Evolutionary conservation across 2,329 filamentous ascomycete genomes (phyloP), one percentile per base, ranked within the genome.

Genomic region (Coniosporium uncinatum): DNA sequence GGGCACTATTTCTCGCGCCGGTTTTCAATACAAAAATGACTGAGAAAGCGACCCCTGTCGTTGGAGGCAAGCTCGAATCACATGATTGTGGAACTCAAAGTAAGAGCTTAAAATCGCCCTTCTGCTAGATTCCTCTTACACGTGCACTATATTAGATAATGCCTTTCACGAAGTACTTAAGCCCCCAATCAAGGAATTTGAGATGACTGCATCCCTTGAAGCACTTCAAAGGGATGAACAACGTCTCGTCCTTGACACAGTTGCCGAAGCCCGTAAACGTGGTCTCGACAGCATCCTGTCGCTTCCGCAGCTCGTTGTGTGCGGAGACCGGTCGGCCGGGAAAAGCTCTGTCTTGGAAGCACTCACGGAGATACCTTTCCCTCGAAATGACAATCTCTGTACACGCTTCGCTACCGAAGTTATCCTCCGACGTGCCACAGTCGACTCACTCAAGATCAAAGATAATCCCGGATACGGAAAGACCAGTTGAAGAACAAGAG

Each of bases 371-470:
- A 41, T 49, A 14, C 46, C 46, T 16, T 50, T 50, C 22, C 47
- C 47, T 14, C 27, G 41, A 16, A 44, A 44, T n/a, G 41, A 42
- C 4, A 45, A 45, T 17, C 29, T 45, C 14, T 50, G 47, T 36
- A 50, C 47, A 4, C 43, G 47, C 3, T 50, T 50, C 36, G 47
- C 47, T 8, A 50, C 47, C 14, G 44, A 49, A 27, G 46, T 49
- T 33, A 46, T 43, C 17, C 22, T 49, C 14, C 38, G 46, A 2
- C 66, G 67, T 3, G 59, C 58, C 8, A 17, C n/a, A n/a, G n/a
- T n/a, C n/a, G n/a, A n/a, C n/a, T n/a, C n/a, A n/a, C n/a, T n/a
- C n/a, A n/a, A n/a, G n/a, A n/a, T n/a, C n/a, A n/a, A n/a, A n/a
- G 34, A 36, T 1, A 21, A 57, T 61, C 39, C 59, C 59, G 2